Base-by-base conservation (phyloP, 1,139 yeast genomes). In the Debaryomyces psychrophilus region DNA sequence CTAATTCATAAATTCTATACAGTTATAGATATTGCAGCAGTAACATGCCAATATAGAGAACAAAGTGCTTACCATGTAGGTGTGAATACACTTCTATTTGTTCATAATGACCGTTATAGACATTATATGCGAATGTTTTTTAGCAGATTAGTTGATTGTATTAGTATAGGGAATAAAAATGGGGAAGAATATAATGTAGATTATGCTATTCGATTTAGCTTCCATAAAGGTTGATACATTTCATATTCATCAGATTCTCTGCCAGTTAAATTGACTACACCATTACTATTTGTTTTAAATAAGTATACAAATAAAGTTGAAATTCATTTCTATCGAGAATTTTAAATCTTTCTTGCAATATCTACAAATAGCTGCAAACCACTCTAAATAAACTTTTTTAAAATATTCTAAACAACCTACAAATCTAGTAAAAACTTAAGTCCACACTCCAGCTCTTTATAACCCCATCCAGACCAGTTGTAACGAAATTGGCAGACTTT, bases 391-490 rank as follows among this genome's bases (percentile, higher is more conserved):
- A 23, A 25, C 12, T 36, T 11, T 4, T 11, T 36, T 5, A 17
- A 26, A 18, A 6, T 15, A 5, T 31, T n/a, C 20, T 15, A 29
- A 22, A n/a, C 12, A 28, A 25, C 12, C 15, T 20, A 15, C 18
- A 7, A 26, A 28, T 42, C 46, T 46, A 48, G 41, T 58, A 59
- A 14, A 49, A 58, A 40, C 56, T 53, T 31, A 68, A 64, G 43
- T 68, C 69, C 11, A 81, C 79, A 7, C 62, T 58, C 98, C 98
- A 95, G 31, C 75, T 68, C 68, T 87, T 92, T 47, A 92, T 73
- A 39, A 86, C 77, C 2, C 95, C 90, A 62, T 93, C 99, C 14
- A 83, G 71, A 26, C 99, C 99, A 17, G 82, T 83, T 49, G 87
- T 82, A 5, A 82, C 81, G 41, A 92, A 64, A 15, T 71, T 68